Evolutionary conservation across 345 rosid species (phyloP), one percentile per base, ranked within the genome.

Genomic region (Dipteronia dyeriana): DNA sequence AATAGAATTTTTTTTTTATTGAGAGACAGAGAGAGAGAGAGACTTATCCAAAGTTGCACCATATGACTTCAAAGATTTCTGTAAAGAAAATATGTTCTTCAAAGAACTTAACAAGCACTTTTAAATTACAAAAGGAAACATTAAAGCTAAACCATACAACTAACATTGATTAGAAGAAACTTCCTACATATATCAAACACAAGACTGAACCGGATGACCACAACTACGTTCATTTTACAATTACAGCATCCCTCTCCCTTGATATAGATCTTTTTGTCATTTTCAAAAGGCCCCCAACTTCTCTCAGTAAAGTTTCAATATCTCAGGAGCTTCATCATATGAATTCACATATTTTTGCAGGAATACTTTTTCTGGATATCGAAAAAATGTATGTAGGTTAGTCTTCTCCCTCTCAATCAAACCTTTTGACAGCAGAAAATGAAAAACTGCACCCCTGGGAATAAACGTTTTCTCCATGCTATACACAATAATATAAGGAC

Each of bases 171-270:
- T 26, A 26, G 26, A 1, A 26, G 26, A 26, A 26, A 26, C 26
- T 26, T 26, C 26, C 26, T 26, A 13, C 89, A 87, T 41, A 4
- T 29, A 0, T 77, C 77, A 72, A n/a, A 76, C 31, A 22, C 47
- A 26, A 26, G 26, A 26, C 26, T 0, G 26, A 26, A 26, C 26
- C 26, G 26, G 26, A 26, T 26, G 26, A 26, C 26, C 26, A 26
- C 26, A 26, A 26, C 26, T 26, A 26, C 1, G 26, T 26, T 2
- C 9, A 26, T 26, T 26, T 26, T 26, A 26, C 26, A 26, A 26
- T 26, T 26, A 26, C 26, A 26, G 26, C 26, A 26, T 26, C 56
- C 74, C 1, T 10, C 25, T 67, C 41, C 53, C 1, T n/a, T 43
- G 16, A n/a, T n/a, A 9, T 16, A 7, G 11, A 34, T 17, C 1